Conservation (phyloP, 2,329 filamentous ascomycete genomes). For the Aspergillus viridinutans region DNA sequence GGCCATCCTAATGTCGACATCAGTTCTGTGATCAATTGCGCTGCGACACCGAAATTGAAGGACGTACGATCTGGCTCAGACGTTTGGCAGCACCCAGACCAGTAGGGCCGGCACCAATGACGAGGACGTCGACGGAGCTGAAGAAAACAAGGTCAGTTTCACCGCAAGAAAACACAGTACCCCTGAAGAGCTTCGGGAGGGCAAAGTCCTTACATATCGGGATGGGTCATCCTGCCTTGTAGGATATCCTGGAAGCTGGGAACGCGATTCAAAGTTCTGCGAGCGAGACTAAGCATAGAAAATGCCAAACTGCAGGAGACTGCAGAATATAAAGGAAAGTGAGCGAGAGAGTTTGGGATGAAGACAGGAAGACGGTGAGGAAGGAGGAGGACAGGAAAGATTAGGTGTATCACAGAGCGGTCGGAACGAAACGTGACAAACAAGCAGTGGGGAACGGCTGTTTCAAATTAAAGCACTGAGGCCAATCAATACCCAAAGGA, state of each 20-base stretch:
- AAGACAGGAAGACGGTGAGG: slow-evolving; percentile 19
- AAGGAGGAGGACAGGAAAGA: slow-evolving; percentile 16
- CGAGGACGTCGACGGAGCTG: slow-evolving; percentile 91
- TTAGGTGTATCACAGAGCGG: slow-evolving; percentile 20
- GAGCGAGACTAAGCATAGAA: slow-evolving; percentile 43
- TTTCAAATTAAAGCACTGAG: slow-evolving; percentile 33
- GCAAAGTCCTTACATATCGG: slow-evolving; percentile 37
- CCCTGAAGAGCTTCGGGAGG: slow-evolving; percentile 2
- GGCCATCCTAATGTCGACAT: slow-evolving; percentile 62
- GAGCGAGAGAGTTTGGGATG: slow-evolving; percentile 12
- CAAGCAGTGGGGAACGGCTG: slow-evolving; percentile 26
- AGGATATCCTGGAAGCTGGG: slow-evolving; percentile 44
- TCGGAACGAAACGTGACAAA: slow-evolving; percentile 21
- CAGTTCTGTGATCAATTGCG: slow-evolving; percentile 6
- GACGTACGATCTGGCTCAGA: slow-evolving; percentile 85
- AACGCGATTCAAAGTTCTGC: slow-evolving; percentile 41
- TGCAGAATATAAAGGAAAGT: slow-evolving; percentile 24
- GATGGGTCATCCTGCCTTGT: slow-evolving; percentile 45
- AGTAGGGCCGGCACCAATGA: slow-evolving; percentile 96
- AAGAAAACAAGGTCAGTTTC: slow-evolving; percentile 15
- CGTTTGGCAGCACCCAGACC: slow-evolving; percentile 97
- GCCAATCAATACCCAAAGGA: neutral
- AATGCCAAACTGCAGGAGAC: slow-evolving; percentile 27
- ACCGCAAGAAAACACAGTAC: slow-evolving; percentile 1
- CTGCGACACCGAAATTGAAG: slow-evolving; percentile 2